Percentiles rank a stretch among this genome's conserved stretches.
Evolutionary conservation across 352 stramenopile genomes (phyloP).

Genomic region (Phytophthora pini): DNA sequence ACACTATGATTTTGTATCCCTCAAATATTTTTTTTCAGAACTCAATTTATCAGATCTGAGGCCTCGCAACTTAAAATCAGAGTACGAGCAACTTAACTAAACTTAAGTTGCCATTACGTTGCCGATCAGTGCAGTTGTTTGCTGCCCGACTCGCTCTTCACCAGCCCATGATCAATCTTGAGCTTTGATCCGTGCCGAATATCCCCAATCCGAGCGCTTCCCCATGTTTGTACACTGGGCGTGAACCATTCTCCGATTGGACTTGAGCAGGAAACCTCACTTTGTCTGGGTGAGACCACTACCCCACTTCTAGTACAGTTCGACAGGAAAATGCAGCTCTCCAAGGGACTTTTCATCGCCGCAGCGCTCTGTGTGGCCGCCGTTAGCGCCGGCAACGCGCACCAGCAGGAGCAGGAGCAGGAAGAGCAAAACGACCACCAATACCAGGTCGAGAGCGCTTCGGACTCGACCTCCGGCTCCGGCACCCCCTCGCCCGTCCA

Average conservation of each 20-base stretch:
- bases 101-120: neutral
- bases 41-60: conserved; percentile 7
- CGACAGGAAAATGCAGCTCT: conserved; percentile 34
- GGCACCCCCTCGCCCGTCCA: conserved; percentile 1
- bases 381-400: conserved; percentile 20
- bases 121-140: conserved; percentile 11
- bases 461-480: conserved; percentile 10
- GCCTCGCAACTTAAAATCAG: neutral
- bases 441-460: neutral
- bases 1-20: conserved; percentile 9
- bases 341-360: conserved; percentile 36
- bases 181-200: conserved; percentile 36
- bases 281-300: conserved; percentile 6
- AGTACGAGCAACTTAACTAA: neutral
- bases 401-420: conserved; percentile 19
- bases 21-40: conserved; percentile 11
- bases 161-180: conserved; percentile 34
- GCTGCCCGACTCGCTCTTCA: conserved; percentile 19
- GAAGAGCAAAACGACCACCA: conserved; percentile 11
- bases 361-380: conserved; percentile 26
- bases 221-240: conserved; percentile 3
- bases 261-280: conserved; percentile 16
- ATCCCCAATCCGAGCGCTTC: conserved; percentile 22
- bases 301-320: conserved; percentile 1
- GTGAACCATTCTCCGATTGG: conserved; percentile 32